Conservation (phyloP, 164 flowering plant species). For the Echeveria elegans region DNA sequence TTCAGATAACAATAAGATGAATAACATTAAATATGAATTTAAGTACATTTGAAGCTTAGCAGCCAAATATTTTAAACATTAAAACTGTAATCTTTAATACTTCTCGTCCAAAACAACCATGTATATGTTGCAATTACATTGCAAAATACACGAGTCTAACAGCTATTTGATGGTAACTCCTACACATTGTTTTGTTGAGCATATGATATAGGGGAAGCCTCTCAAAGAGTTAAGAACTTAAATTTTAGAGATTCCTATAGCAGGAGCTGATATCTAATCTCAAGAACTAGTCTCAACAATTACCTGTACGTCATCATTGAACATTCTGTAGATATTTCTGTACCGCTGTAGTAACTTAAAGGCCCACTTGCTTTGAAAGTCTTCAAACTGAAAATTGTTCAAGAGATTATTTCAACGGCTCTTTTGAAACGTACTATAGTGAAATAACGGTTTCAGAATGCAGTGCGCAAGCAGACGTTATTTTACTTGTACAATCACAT, state of each 20-base stretch:
- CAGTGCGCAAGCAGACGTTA: neutral
- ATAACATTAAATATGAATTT: neutral
- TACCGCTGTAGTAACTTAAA: conserved; percentile 88
- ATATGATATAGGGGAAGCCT: neutral
- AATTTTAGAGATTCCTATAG: neutral
- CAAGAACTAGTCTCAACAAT: neutral
- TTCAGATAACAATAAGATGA: too few species aligned
- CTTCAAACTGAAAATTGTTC: conserved; percentile 67
- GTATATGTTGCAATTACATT: too few species aligned
- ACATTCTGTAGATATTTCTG: conserved; percentile 81
- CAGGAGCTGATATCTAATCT: neutral
- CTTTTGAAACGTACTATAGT: neutral
- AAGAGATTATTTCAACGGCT: conserved; percentile 9
- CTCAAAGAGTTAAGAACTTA: neutral
- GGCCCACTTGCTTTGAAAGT: conserved; percentile 99
- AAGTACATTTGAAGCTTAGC: neutral
- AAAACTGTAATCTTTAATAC: neutral
- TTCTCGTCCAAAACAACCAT: too few species aligned
- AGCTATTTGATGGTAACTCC: too few species aligned
- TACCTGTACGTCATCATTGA: conserved; percentile 99
- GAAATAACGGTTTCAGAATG: neutral
- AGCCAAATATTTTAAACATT: too few species aligned
- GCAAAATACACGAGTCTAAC: neutral
- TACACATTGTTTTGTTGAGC: neutral
- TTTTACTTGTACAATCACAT: conserved; percentile 91